These are phyloP conservation scores for Yamadazyma paraphyllophila DNA, from an alignment of 805 yeast genomes.

Conservation along the genomic window DNA sequence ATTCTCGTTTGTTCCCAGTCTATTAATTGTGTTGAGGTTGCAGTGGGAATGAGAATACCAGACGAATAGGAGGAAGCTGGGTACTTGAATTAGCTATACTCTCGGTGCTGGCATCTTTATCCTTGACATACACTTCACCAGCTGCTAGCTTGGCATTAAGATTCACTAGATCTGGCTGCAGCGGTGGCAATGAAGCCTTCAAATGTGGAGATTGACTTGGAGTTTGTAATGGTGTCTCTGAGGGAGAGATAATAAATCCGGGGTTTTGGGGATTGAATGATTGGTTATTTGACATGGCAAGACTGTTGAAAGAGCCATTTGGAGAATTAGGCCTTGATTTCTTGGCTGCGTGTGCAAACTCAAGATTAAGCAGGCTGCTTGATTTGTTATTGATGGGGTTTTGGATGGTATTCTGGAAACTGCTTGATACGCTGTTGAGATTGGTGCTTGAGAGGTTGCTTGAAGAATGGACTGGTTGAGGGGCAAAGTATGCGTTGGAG, in stretches of 20 bases:
- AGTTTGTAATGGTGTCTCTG: constrained; percentile 50
- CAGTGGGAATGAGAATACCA: constrained; percentile 31
- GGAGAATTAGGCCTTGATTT: constrained; percentile 52
- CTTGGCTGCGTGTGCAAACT: constrained; percentile 33
- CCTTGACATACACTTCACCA: constrained; percentile 11
- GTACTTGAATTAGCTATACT: constrained; percentile 42
- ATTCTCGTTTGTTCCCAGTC: background rate
- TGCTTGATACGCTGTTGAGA: too few relatives aligned
- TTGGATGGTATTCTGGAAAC: background rate
- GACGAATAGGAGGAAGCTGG: constrained; percentile 40
- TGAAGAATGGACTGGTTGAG: background rate
- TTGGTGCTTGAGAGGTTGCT: constrained; percentile 12
- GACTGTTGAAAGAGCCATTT: constrained; percentile 10
- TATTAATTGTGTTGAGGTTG: background rate
- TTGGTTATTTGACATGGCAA: background rate
- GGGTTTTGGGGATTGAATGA: background rate
- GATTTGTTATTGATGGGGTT: constrained; percentile 16
- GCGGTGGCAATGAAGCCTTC: constrained; percentile 21
- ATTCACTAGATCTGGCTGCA: constrained; percentile 14
- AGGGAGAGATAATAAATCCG: constrained; percentile 34
- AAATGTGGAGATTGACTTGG: constrained; percentile 50
- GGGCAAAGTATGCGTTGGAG: constrained; percentile 1
- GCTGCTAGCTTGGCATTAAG: constrained; percentile 5
- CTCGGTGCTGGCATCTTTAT: constrained; percentile 6
- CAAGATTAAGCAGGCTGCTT: constrained; percentile 35